Conservation (phyloP, 1,284 basidiomycete species). For the Tilletia horrida region DNA sequence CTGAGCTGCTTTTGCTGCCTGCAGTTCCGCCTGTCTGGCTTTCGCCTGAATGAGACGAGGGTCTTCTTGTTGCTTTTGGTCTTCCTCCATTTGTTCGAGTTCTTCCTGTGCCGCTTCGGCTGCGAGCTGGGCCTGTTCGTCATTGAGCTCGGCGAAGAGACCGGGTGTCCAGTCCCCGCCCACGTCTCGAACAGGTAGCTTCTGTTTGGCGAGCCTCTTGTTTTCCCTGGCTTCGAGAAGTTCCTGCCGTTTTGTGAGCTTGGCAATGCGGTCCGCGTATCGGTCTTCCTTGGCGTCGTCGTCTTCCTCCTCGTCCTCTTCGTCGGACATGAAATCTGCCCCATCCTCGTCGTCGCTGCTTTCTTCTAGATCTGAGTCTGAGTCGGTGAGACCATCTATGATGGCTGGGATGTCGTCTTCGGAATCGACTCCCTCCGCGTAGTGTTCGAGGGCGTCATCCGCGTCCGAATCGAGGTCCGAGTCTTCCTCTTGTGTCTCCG, state of each 20-base stretch:
- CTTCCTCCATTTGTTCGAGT: too few relatives aligned
- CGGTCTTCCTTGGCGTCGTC: slow-evolving; percentile 19
- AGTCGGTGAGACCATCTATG: slow-evolving; percentile 56
- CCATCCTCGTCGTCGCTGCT: slow-evolving; percentile 56
- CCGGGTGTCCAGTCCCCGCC: slow-evolving; percentile 26
- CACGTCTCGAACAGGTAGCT: slow-evolving; percentile 23
- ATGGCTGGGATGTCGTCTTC: slow-evolving; percentile 1
- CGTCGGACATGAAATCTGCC: slow-evolving; percentile 22
- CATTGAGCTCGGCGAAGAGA: slow-evolving; percentile 21
- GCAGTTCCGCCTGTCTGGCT: neutral
- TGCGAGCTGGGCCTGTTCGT: slow-evolving; percentile 18
- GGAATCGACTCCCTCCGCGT: neutral
- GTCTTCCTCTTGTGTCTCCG: slow-evolving; percentile 29
- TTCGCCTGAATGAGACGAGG: neutral
- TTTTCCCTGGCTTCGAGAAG: slow-evolving; percentile 25
- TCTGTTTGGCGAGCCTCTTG: slow-evolving; percentile 36
- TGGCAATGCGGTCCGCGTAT: slow-evolving; percentile 5
- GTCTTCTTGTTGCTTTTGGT: neutral
- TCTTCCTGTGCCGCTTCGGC: slow-evolving; percentile 22
- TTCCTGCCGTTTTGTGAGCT: slow-evolving; percentile 11
- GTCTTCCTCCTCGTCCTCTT: slow-evolving; percentile 22
- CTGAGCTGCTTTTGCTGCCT: slow-evolving; percentile 16
- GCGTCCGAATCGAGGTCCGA: slow-evolving; percentile 27
- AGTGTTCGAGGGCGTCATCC: neutral
- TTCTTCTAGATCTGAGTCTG: slow-evolving; percentile 70